Conservation (phyloP, 179 eudicot species). For the Gypsophila paniculata region DNA sequence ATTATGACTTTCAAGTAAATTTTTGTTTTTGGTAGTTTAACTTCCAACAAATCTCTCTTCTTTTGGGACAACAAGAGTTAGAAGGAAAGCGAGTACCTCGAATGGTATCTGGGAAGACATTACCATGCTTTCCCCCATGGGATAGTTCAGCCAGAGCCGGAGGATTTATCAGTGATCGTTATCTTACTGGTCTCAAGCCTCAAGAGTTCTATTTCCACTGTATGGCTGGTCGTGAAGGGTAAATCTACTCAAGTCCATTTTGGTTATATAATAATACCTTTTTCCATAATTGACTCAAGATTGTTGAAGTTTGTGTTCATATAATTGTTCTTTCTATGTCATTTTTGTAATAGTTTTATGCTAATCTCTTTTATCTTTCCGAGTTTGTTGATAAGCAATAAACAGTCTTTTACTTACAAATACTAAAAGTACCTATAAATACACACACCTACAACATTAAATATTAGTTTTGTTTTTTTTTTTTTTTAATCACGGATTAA, state of each 20-base stretch:
- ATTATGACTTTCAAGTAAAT: constrained; percentile 9
- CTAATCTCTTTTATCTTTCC: background rate
- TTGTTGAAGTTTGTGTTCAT: background rate
- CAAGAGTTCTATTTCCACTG: constrained; percentile 97
- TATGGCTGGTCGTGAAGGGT: constrained; percentile 99
- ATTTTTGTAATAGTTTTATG: background rate
- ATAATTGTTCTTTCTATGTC: background rate
- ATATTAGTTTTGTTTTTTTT: too few species aligned
- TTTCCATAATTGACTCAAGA: background rate
- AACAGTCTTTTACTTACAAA: background rate
- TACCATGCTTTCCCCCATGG: constrained; percentile 94
- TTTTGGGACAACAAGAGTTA: constrained; percentile 95
- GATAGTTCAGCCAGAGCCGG: constrained; percentile 90
- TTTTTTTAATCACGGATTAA: too few species aligned
- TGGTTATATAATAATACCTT: background rate
- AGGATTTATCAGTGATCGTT: constrained; percentile 94
- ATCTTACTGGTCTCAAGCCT: constrained; percentile 89
- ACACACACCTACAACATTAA: too few species aligned
- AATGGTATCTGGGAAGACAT: constrained; percentile 97
- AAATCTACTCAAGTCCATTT: constrained; percentile 16
- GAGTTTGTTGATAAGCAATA: background rate
- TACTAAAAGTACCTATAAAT: background rate
- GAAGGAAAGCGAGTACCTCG: constrained; percentile 99
- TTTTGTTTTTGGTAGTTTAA: constrained; percentile 57
- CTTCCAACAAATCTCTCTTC: constrained; percentile 94